phyloP scores from a whole-genome alignment of 2,329 filamentous ascomycete species.

The Fusarium sp. region DNA sequence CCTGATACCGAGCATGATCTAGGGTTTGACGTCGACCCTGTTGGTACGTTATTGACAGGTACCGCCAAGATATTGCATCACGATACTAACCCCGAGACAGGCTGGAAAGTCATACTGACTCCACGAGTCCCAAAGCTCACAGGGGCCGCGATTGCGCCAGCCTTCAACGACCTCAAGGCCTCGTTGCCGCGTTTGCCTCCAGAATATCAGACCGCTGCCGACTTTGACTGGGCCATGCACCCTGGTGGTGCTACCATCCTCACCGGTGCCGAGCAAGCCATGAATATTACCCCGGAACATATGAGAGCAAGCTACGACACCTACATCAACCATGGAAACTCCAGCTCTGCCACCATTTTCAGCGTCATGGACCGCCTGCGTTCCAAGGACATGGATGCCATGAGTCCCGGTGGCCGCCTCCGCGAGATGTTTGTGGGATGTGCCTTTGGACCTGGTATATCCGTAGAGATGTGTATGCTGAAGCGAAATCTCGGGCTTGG shows the following conservation, averaged over 20 bases:
- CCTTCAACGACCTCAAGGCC: conserved; percentile 66
- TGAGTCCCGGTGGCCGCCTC: conserved; percentile 62
- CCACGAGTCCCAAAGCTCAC: conserved; percentile 71
- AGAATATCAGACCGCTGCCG: conserved; percentile 58
- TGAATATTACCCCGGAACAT: conserved; percentile 71
- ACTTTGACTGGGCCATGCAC: conserved; percentile 81
- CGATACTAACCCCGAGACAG: conserved; percentile 44
- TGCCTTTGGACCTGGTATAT: conserved; percentile 77
- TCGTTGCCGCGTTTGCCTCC: conserved; percentile 60
- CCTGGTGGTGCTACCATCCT: conserved; percentile 77
- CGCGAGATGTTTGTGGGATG: conserved; percentile 74
- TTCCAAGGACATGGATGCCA: conserved; percentile 68
- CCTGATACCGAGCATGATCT: conserved; percentile 72
- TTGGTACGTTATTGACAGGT: conserved; percentile 56
- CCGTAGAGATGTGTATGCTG: conserved; percentile 76
- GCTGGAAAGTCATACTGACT: conserved; percentile 76
- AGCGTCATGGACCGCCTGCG: conserved; percentile 74
- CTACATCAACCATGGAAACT: conserved; percentile 77
- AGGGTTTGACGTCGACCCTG: conserved; percentile 73
- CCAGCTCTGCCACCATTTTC: conserved; percentile 76
- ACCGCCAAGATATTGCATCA: background rate
- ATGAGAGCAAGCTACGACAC: conserved; percentile 78
- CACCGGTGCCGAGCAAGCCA: conserved; percentile 68
- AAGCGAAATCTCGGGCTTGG: conserved; percentile 55
- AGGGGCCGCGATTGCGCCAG: conserved; percentile 61